Conservation (phyloP, 495 filamentous ascomycete genomes). For the Tuber brumale region DNA sequence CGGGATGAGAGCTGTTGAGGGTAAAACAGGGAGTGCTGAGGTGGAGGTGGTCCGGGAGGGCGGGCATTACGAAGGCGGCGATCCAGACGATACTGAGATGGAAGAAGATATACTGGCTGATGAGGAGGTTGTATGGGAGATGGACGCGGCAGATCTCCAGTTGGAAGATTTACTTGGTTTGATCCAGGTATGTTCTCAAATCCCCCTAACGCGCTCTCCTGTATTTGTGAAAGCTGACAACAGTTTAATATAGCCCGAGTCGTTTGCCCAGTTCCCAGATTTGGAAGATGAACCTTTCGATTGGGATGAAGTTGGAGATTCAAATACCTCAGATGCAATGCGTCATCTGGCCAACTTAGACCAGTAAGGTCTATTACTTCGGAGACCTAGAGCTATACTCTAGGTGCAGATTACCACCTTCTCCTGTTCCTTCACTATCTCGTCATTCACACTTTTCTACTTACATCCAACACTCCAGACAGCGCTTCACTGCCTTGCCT, state of each 20-base stretch:
- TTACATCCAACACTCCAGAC: background rate
- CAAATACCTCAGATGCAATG: background rate
- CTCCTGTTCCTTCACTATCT: background rate
- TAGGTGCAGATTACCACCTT: background rate
- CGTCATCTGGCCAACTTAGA: background rate
- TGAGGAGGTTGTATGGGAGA: background rate
- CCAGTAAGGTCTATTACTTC: background rate
- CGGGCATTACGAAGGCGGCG: background rate
- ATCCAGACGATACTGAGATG: background rate
- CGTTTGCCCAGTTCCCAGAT: background rate
- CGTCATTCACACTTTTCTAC: background rate
- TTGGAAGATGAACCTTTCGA: background rate
- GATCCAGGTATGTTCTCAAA: background rate
- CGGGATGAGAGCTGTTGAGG: background rate
- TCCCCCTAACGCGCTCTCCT: background rate
- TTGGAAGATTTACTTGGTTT: background rate
- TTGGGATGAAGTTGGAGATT: background rate
- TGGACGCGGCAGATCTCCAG: background rate
- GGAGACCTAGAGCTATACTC: background rate
- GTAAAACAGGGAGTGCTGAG: background rate
- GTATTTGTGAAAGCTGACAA: background rate
- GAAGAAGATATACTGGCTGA: background rate
- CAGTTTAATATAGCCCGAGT: background rate
- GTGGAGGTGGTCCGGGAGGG: background rate
- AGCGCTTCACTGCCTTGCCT: background rate